Evolutionary conservation across 768 basidiomycete genomes (phyloP), one percentile per base, ranked within the genome.

Genomic region (Goffeauzyma gilvescens): DNA sequence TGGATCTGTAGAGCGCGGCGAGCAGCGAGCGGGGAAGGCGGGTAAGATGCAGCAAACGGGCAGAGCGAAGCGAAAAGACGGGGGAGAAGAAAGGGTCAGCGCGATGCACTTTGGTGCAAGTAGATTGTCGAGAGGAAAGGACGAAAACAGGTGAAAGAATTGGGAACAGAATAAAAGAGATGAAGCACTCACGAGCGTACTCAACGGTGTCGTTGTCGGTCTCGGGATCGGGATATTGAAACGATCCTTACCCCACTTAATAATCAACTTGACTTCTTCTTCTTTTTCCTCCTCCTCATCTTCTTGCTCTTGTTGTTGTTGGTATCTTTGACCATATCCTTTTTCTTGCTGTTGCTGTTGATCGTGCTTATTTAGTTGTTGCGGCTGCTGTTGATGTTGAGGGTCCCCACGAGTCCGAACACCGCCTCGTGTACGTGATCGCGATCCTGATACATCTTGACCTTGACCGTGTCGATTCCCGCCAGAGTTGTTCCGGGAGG

Each of bases 181-280:
- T 7, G 8, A 10, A 15, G 20, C 6, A 22, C 33, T 44, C 30
- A 44, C 47, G 32, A 63, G 51, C 6, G 53, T 54, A 7, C 59
- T 58, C 10, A 63, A 48, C 5, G 62, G 58, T 0, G 62, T 63
- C 10, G 52, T 26, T 7, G 55, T 52, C 4, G 62, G 57, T 10
- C 53, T 49, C 6, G 62, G 62, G 26, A 63, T 59, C 1, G 62
- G 59, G 21, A 63, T 58, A 48, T 63, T 63, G 55, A 59, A 60
- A 38, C 47, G 21, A 41, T 49, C 47, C 42, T 38, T 43, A 22
- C 44, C 42, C 32, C 30, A 49, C 38, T 49, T 49, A 17, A 49
- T 38, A 14, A 44, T 30, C 20, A 49, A 37, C 42, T 49, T 49
- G 40, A 49, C 44, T 20, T 36, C 47, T 17, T 21, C 22, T 17